A percentile compares a stretch with the other conserved stretches of the same genome.
phyloP scores from a whole-genome alignment of 352 stramenopile genomes.

The Phytophthora sansomeana region DNA sequence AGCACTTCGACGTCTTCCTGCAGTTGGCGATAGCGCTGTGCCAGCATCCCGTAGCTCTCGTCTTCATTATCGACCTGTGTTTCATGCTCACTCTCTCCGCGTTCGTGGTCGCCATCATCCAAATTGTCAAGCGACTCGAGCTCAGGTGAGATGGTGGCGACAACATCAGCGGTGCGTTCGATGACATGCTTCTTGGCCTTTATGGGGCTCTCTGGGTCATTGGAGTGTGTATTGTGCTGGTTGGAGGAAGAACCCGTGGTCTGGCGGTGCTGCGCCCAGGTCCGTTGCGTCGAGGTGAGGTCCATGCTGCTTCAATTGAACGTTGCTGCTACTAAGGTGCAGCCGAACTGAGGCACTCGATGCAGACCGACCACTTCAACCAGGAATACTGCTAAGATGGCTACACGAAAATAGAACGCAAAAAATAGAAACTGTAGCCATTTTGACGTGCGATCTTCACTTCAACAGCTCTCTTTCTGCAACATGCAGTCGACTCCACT shows the following conservation, averaged over 20 bases:
- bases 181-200: constrained; percentile 12
- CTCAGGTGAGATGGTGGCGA: constrained; percentile 18
- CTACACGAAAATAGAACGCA: constrained; percentile 35
- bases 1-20: constrained; percentile 67
- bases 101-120: constrained; percentile 20
- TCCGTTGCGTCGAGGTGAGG: background rate
- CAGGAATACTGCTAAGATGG: constrained; percentile 23
- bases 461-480: too few species aligned
- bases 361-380: constrained; percentile 14
- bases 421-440: constrained; percentile 34
- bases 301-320: constrained; percentile 12
- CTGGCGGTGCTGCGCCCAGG: constrained; percentile 8
- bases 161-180: background rate
- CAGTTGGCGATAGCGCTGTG: constrained; percentile 46
- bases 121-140: constrained; percentile 13
- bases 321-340: constrained; percentile 3
- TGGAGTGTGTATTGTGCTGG: constrained; percentile 14
- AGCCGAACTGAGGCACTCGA: constrained; percentile 3
- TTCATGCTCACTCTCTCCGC: constrained; percentile 23
- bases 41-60: constrained; percentile 17
- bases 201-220: background rate
- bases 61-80: constrained; percentile 18
- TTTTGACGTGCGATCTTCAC: constrained; percentile 11
- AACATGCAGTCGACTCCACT: constrained; percentile 51
- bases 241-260: constrained; percentile 16